Conservation (phyloP, 306 rosid genomes). For the Canavalia gladiata region DNA sequence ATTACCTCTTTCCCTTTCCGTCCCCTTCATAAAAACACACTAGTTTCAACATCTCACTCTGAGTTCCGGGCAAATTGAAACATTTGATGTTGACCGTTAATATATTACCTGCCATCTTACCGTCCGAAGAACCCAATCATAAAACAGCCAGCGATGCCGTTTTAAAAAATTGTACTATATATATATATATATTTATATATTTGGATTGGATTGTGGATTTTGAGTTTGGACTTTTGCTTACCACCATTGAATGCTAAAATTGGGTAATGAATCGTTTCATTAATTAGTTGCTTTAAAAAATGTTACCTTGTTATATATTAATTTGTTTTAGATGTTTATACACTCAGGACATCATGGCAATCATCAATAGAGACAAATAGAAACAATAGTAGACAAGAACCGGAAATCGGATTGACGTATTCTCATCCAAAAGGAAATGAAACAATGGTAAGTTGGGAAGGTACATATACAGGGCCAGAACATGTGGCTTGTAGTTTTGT, state of each 20-base stretch:
- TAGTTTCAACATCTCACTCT: slow-evolving; percentile 9
- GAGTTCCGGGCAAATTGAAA: slow-evolving; percentile 22
- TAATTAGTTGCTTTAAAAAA: slow-evolving; percentile 14
- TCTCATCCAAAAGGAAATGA: slow-evolving; percentile 55
- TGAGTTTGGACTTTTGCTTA: slow-evolving; percentile 29
- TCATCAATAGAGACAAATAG: slow-evolving; percentile 62
- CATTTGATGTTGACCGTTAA: slow-evolving; percentile 47
- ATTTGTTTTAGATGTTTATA: slow-evolving; percentile 19
- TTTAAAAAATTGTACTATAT: background rate
- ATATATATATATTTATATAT: background rate
- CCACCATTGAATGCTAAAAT: slow-evolving; percentile 5
- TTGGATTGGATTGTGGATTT: slow-evolving; percentile 41
- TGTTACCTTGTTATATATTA: background rate
- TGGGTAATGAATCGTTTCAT: slow-evolving; percentile 7
- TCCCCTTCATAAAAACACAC: slow-evolving; percentile 4
- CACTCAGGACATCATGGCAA: slow-evolving; percentile 67
- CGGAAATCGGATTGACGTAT: slow-evolving; percentile 54
- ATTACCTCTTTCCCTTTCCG: background rate
- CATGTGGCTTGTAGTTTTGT: slow-evolving; percentile 44
- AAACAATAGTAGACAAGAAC: slow-evolving; percentile 49
- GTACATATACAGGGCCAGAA: slow-evolving; percentile 38
- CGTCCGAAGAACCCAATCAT: slow-evolving; percentile 35
- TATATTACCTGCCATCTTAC: slow-evolving; percentile 32
- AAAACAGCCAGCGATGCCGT: slow-evolving; percentile 4
- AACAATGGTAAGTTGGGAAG: slow-evolving; percentile 60